Evolutionary conservation across 768 basidiomycete genomes (phyloP).

Genomic region (Pleurotus ostreatus): DNA sequence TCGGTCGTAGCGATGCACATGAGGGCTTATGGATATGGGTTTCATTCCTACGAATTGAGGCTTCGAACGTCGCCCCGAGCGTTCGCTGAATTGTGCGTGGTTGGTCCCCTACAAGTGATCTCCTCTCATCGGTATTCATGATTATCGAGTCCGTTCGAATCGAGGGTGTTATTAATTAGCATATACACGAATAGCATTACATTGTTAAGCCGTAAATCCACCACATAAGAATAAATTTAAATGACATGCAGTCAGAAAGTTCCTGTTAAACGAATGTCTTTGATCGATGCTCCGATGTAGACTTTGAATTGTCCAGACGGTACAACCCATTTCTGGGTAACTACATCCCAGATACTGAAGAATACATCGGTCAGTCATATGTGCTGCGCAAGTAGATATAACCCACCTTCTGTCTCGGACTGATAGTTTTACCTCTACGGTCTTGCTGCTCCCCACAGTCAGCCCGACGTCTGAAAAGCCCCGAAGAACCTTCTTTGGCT

Average conservation of each 20-base stretch:
- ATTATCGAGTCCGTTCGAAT: too few relatives aligned
- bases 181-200: too few relatives aligned
- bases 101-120: too few relatives aligned
- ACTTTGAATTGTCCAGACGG: slow-evolving; percentile 50
- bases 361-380: background rate
- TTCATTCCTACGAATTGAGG: too few relatives aligned
- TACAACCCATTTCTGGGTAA: slow-evolving; percentile 43
- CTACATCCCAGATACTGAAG: slow-evolving; percentile 48
- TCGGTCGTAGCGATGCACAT: too few relatives aligned
- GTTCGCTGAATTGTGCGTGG: too few relatives aligned
- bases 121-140: too few relatives aligned
- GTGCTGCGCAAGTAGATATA: background rate
- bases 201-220: too few relatives aligned
- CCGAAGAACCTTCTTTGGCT: background rate
- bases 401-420: slow-evolving; percentile 43
- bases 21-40: too few relatives aligned
- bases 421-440: slow-evolving; percentile 5
- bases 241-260: slow-evolving; percentile 15
- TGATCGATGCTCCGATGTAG: slow-evolving; percentile 48
- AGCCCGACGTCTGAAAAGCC: background rate
- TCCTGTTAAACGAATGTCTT: slow-evolving; percentile 41
- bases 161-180: too few relatives aligned
- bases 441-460: background rate
- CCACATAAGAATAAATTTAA: too few relatives aligned
- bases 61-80: too few relatives aligned